Percentiles rank a stretch among this genome's conserved stretches.
These are phyloP conservation scores for Scenedesmus sp. DNA, from an alignment of 163 green algal species.

Conservation along the genomic window DNA sequence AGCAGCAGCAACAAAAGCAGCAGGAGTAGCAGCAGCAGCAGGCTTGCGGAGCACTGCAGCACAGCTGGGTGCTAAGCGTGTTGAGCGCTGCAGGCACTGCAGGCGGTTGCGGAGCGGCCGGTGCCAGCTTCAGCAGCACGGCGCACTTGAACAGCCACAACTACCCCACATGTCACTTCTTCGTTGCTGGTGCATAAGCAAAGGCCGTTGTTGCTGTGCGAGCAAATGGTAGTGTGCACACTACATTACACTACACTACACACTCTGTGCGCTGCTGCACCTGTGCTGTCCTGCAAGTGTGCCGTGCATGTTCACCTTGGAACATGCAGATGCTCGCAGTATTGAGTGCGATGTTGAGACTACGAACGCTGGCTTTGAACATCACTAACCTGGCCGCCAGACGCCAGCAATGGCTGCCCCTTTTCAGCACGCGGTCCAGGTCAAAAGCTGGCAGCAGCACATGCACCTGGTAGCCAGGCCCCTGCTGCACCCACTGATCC, in stretches of 20 bases:
- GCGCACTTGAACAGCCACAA: too few relatives aligned
- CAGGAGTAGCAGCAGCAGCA: neutral
- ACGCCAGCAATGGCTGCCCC: conserved; percentile 80
- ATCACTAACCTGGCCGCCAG: conserved; percentile 75
- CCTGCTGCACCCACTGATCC: conserved; percentile 26
- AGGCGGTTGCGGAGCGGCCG: neutral
- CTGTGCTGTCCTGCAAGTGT: conserved; percentile 3
- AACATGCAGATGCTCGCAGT: neutral
- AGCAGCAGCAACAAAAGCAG: neutral
- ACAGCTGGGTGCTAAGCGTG: neutral
- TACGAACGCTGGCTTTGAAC: neutral
- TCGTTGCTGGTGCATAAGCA: too few relatives aligned
- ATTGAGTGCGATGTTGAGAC: neutral
- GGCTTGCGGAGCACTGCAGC: neutral
- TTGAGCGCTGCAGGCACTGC: neutral
- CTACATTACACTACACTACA: neutral
- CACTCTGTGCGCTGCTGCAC: neutral
- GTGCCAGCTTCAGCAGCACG: neutral
- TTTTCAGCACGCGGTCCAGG: conserved; percentile 71
- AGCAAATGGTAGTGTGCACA: neutral
- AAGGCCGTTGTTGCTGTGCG: too few relatives aligned
- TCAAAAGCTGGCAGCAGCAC: conserved; percentile 42
- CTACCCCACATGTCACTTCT: too few relatives aligned
- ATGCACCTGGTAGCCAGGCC: neutral
- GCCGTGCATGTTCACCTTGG: neutral